Percentiles rank a stretch among this genome's conserved stretches.
Evolutionary conservation across 139 green algal species (phyloP).

Genomic region (Penium margaritaceum): DNA sequence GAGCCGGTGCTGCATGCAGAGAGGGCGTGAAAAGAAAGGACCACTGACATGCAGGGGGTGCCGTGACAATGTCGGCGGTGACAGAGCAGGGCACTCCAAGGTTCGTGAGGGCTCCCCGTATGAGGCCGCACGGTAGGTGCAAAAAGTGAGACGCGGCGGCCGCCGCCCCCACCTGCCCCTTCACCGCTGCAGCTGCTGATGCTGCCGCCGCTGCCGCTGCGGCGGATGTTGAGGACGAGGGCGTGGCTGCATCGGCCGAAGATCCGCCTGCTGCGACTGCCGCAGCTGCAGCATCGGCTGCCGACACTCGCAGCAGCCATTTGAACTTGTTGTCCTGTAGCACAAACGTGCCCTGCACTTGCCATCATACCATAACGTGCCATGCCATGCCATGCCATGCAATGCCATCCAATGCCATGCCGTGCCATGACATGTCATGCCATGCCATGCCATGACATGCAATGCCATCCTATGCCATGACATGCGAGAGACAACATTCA

Average conservation of each 20-base stretch:
- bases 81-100: constrained; percentile 44
- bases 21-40: no score
- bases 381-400: no score
- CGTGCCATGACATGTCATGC: no score
- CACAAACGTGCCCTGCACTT: constrained; percentile 46
- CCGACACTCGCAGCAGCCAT: constrained; percentile 38
- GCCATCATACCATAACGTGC: no score
- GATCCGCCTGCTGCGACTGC: not conserved
- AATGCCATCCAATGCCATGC: no score
- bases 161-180: constrained; percentile 1
- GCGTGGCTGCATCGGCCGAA: no score
- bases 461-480: no score
- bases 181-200: not conserved
- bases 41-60: constrained; percentile 41
- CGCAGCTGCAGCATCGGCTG: not conserved
- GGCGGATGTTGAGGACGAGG: not conserved
- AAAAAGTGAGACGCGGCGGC: constrained; percentile 29
- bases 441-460: no score
- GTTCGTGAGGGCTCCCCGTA: constrained; percentile 42
- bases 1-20: no score
- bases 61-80: constrained; percentile 37
- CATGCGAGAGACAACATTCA: no score
- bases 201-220: not conserved
- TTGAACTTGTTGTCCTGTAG: constrained; percentile 48
- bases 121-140: constrained; percentile 44